Conservation (phyloP, 495 filamentous ascomycete species). For the Clavariopsis aquatica region DNA sequence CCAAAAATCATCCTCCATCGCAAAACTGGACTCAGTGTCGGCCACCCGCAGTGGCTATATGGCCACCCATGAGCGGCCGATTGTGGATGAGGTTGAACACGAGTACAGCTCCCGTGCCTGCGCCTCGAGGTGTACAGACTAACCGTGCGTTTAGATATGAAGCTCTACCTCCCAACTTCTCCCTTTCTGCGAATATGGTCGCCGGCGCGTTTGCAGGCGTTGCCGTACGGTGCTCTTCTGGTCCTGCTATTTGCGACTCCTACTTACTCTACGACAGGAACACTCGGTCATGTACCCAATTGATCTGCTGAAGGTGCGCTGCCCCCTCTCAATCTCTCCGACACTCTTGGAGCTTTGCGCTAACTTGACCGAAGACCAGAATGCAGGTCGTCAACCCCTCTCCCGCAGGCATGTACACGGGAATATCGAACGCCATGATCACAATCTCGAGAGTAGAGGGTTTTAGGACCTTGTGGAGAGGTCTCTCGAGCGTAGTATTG, state of each 20-base stretch:
- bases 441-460: slow-evolving; percentile 90
- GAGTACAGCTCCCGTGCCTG: slow-evolving; percentile 39
- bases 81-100: slow-evolving; percentile 43
- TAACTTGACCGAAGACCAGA: slow-evolving; percentile 66
- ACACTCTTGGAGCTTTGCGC: slow-evolving; percentile 27
- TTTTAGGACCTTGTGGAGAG: slow-evolving; percentile 88
- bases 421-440: slow-evolving; percentile 86
- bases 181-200: slow-evolving; percentile 73
- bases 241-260: slow-evolving; percentile 36
- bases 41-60: slow-evolving; percentile 36
- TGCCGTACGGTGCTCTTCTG: slow-evolving; percentile 62
- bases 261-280: slow-evolving; percentile 51
- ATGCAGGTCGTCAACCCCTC: slow-evolving; percentile 95
- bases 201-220: slow-evolving; percentile 97
- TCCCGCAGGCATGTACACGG: slow-evolving; percentile 81
- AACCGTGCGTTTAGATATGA: slow-evolving; percentile 56
- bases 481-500: slow-evolving; percentile 92
- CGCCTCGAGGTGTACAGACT: slow-evolving; percentile 5
- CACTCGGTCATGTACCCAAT: slow-evolving; percentile 98
- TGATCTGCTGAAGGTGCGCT: slow-evolving; percentile 90
- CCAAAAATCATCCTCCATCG: slow-evolving; percentile 1
- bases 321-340: background rate
- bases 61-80: slow-evolving; percentile 45
- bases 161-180: slow-evolving; percentile 68
- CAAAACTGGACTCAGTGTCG: slow-evolving; percentile 22